A percentile compares a stretch with the other conserved stretches of the same genome.
Conservation (phyloP, 345 rosid species). For the Pelargonium nanum region DNA sequence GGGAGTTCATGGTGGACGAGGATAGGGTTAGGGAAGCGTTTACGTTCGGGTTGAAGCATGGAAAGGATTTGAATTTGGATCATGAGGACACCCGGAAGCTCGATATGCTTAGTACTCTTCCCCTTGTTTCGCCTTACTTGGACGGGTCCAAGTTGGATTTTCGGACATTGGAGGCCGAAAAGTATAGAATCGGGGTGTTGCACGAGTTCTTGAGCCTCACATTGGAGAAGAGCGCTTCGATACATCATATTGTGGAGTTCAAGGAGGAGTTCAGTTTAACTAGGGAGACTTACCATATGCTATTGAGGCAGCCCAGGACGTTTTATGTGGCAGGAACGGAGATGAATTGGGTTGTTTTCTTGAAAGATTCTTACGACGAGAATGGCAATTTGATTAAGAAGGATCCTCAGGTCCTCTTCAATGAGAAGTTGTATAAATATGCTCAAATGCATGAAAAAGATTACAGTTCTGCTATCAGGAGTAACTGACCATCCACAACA, state of each 20-base stretch:
- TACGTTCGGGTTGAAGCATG: conserved; percentile 59
- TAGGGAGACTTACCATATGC: conserved; percentile 70
- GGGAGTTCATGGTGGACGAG: conserved; percentile 48
- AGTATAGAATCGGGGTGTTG: background rate
- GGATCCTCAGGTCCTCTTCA: conserved; percentile 70
- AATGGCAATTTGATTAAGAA: conserved; percentile 46
- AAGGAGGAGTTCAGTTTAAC: conserved; percentile 89
- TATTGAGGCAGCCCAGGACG: conserved; percentile 55
- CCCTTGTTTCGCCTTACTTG: conserved; percentile 72
- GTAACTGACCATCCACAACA: background rate
- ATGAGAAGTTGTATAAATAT: conserved; percentile 44
- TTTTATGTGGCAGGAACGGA: conserved; percentile 89
- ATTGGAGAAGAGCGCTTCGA: conserved; percentile 74
- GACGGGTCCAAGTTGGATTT: conserved; percentile 52
- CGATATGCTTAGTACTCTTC: conserved; percentile 53
- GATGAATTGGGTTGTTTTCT: conserved; percentile 87
- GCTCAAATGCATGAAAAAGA: conserved; percentile 43
- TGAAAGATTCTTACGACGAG: conserved; percentile 53
- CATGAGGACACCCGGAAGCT: conserved; percentile 38
- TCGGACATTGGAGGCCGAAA: conserved; percentile 36
- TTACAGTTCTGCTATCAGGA: conserved; percentile 4
- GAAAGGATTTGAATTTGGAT: conserved; percentile 54
- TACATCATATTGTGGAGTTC: conserved; percentile 86
- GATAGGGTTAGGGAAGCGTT: conserved; percentile 51
- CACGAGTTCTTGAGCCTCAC: conserved; percentile 42